Base-by-base conservation (phyloP, 78 protist species). In the Andalucia godoyi region DNA sequence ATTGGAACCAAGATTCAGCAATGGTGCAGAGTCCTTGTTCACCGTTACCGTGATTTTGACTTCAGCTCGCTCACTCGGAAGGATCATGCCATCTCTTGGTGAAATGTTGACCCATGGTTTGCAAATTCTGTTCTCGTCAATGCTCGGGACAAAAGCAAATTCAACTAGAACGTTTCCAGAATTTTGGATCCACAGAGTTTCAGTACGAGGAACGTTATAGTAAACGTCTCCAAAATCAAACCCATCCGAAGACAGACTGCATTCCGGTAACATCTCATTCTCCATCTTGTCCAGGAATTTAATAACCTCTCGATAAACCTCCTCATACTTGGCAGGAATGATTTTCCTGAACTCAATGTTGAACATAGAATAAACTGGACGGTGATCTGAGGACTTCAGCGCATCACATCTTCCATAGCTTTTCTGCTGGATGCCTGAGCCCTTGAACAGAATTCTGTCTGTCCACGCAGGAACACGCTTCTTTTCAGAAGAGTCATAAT, bases 201-300 rank as follows among this genome's bases (percentile, higher is more conserved):
- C 38, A 2, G 62, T 32, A 0, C 21, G 36, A 5, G 86, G 86
- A 32, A 13, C 52, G 43, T 27, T 38, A 29, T 45, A 85, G 42
- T 51, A 23, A 30, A 77, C 76, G 4, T 12, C 9, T 30, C 55
- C 83, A 67, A 86, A 87, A 18, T 74, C 71, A 0, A 82, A 12
- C 23, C 9, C 12, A 21, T 66, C 76, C n/a, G 73, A 54, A 4
- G 4, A 4, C 18, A 72, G 3, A 12, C 17, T 38, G 25, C 70
- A 79, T 29, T 85, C 86, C 6, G 89, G 85, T 70, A 74, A 54
- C 25, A 41, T 18, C 37, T 72, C 91, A 23, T 88, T 86, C 70
- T 85, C 90, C 64, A 75, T 50, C 47, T 62, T 63, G 57, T 86
- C 91, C 51, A 77, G 29, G 4, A 72, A 71, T 30, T 57, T 51